A percentile compares a stretch with the other conserved stretches of the same genome.
phyloP scores from a whole-genome alignment of 768 basidiomycete species.

The Lanmaoa rubissima region DNA sequence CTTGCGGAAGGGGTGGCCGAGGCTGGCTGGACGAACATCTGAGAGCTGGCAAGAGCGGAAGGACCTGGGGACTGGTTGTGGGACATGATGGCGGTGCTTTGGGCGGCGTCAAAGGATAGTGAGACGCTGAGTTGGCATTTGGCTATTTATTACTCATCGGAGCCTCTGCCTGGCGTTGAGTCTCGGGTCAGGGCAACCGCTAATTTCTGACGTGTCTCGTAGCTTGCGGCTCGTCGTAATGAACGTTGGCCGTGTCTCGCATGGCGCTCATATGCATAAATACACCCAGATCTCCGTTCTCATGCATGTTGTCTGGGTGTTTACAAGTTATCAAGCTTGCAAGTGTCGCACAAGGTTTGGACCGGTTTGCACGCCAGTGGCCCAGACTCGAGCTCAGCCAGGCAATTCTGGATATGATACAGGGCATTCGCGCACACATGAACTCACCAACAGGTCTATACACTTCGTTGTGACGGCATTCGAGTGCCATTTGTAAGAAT shows the following conservation, averaged over 20 bases:
- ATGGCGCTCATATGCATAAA: neutral
- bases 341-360: constrained; percentile 5
- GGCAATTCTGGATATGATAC: neutral
- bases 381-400: neutral
- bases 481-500: neutral
- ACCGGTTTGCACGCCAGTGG: constrained; percentile 7
- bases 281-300: neutral
- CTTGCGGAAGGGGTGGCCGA: constrained; percentile 34
- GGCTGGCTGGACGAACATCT: constrained; percentile 33
- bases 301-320: neutral
- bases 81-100: constrained; percentile 59
- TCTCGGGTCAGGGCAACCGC: constrained; percentile 17
- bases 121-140: constrained; percentile 29
- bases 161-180: constrained; percentile 28
- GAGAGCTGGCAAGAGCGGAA: constrained; percentile 41
- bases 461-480: constrained; percentile 18
- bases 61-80: constrained; percentile 57
- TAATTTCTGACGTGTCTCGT: constrained; percentile 10
- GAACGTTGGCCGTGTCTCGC: neutral
- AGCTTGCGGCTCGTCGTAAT: constrained; percentile 5
- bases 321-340: constrained; percentile 1
- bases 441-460: neutral
- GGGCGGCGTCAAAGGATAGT: constrained; percentile 33
- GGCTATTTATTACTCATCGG: constrained; percentile 30
- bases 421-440: neutral